Percentiles rank a stretch among this genome's conserved stretches.
Conservation (phyloP, 1,284 basidiomycete genomes). For the Leucoagaricus sp. region DNA sequence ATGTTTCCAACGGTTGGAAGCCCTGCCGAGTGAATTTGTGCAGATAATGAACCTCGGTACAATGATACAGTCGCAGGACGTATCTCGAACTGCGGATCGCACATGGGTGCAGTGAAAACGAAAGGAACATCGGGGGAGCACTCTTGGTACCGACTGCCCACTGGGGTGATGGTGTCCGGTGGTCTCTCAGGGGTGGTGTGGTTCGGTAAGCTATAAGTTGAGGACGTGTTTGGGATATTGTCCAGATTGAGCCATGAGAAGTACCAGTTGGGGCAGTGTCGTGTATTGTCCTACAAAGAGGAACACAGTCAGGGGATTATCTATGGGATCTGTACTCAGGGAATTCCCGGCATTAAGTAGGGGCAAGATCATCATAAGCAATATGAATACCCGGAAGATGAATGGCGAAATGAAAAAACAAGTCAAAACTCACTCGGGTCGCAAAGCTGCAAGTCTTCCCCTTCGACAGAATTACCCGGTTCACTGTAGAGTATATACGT, state of each 20-base stretch:
- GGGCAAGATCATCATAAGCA: not conserved
- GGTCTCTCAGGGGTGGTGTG: not conserved
- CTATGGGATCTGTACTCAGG: too few relatives aligned
- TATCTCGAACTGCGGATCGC: not conserved
- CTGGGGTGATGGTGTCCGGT: too few relatives aligned
- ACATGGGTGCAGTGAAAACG: not conserved
- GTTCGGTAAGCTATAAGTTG: not conserved
- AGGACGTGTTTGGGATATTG: not conserved
- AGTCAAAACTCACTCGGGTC: not conserved
- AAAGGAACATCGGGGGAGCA: not conserved
- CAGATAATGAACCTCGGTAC: not conserved
- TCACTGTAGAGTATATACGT: not conserved
- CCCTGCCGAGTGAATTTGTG: not conserved
- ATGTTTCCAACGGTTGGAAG: not conserved
- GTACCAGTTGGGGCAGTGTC: not conserved
- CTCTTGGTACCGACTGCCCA: not conserved
- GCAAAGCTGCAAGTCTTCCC: not conserved
- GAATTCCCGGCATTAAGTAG: not conserved
- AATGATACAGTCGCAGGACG: not conserved
- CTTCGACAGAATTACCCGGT: not conserved
- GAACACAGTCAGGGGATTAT: not conserved
- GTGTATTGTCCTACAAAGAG: not conserved
- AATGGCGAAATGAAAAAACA: too few relatives aligned
- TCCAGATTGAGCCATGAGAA: conserved; percentile 7
- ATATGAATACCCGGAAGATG: too few relatives aligned